Base-by-base conservation (phyloP, 2,329 filamentous ascomycete genomes). In the Cadophora sp. region DNA sequence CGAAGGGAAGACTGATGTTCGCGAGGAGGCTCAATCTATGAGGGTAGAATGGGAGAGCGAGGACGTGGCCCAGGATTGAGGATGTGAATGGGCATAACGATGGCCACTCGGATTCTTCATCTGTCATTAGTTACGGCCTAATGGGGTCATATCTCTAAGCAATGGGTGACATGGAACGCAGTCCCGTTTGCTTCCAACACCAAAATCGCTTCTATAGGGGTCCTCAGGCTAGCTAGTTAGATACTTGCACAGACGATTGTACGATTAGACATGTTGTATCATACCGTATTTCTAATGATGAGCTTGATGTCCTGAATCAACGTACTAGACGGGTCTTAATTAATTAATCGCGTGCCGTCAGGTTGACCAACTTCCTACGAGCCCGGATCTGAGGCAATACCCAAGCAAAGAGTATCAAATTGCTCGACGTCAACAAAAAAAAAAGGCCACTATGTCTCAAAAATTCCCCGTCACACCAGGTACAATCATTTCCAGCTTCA, bases 391-490 rank as follows among this genome's bases (percentile, higher is more conserved):
- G 27, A 30, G 6, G 27, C 27, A 30, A 30, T 30, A 30, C 27
- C 27, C 27, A 30, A 30, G 27, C 27, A 30, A 30, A 30, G 6
- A 30, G 27, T 4, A 30, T 30, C 3, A 4, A 30, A 30, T 6
- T 3, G 6, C 6, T 30, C 27, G 27, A 30, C 3, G 27, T n/a
- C n/a, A n/a, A n/a, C n/a, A n/a, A n/a, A n/a, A n/a, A n/a, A n/a
- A n/a, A n/a, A n/a, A n/a, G n/a, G n/a, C n/a, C n/a, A n/a, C n/a
- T n/a, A n/a, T n/a, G n/a, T 48, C 60, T 65, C 59, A 66, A 5
- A 68, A 58, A 39, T 61, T 61, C 16, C 48, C n/a, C 48, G 59
- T 53, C 72, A 75, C 55, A 59, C 70, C 64, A 16, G 64, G 64
- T 30, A 66, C 33, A 22, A 67, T 68, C 27, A 45, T 59, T 22